Percentiles rank a stretch among this genome's conserved stretches.
phyloP scores from a whole-genome alignment of 495 filamentous ascomycete genomes.

The Xylaria sp. region DNA sequence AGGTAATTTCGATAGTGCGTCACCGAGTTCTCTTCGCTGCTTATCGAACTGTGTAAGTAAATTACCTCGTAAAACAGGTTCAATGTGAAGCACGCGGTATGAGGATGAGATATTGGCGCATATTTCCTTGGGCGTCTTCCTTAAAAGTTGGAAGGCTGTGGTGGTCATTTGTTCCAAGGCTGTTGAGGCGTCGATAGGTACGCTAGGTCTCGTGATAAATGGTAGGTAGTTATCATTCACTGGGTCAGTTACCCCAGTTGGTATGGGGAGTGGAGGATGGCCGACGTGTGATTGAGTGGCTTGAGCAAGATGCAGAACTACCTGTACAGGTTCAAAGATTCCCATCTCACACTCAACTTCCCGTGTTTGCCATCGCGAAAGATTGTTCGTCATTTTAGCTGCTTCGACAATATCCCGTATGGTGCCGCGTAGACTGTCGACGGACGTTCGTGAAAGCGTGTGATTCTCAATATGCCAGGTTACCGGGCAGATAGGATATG shows the following conservation, averaged over 20 bases:
- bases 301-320: background rate
- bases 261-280: background rate
- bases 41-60: conserved; percentile 39
- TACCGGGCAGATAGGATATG: conserved; percentile 34
- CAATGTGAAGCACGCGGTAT: conserved; percentile 51
- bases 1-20: conserved; percentile 16
- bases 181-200: background rate
- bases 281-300: background rate
- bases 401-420: conserved; percentile 16
- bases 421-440: conserved; percentile 42
- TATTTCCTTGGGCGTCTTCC: conserved; percentile 33
- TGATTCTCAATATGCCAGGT: conserved; percentile 37
- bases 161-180: background rate
- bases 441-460: conserved; percentile 29
- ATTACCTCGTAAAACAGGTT: conserved; percentile 47
- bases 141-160: background rate
- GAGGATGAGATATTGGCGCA: conserved; percentile 37
- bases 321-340: background rate
- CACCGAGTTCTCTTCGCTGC: conserved; percentile 37
- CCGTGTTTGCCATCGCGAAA: background rate
- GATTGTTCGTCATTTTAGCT: background rate
- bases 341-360: conserved; percentile 4
- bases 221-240: background rate
- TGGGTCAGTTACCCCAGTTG: background rate
- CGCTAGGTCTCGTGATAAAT: background rate